Conservation (phyloP, 495 filamentous ascomycete genomes). For the Trichoderma asperelloides region DNA sequence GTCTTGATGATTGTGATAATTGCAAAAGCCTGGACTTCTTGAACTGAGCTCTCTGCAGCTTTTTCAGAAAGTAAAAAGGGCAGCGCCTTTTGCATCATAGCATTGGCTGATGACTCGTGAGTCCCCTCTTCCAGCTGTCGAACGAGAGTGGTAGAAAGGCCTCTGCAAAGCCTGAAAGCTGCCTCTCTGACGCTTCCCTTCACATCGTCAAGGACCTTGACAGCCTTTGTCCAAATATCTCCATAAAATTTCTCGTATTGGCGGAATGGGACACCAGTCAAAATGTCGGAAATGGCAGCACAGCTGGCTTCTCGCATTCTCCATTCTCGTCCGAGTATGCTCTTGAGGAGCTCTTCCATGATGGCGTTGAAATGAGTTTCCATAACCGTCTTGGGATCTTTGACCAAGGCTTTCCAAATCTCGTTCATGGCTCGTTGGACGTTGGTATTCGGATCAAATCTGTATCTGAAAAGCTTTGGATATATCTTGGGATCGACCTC, state of each 20-base stretch:
- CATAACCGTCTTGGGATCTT: conserved; percentile 64
- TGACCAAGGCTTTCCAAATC: conserved; percentile 90
- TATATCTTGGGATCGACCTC: conserved; percentile 89
- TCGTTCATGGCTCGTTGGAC: conserved; percentile 93
- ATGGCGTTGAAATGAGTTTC: conserved; percentile 74
- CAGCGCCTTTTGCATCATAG: conserved; percentile 73
- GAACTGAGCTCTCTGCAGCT: conserved; percentile 75
- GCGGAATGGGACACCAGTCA: conserved; percentile 63
- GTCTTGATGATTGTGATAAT: conserved; percentile 74
- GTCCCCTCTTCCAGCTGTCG: conserved; percentile 76
- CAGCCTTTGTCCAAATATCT: conserved; percentile 71
- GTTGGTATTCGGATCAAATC: conserved; percentile 88
- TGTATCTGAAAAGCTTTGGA: conserved; percentile 86
- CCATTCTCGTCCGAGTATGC: conserved; percentile 86
- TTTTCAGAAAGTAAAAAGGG: conserved; percentile 86
- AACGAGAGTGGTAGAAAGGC: conserved; percentile 71
- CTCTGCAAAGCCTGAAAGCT: conserved; percentile 71
- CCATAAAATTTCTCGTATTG: conserved; percentile 77
- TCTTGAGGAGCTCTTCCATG: conserved; percentile 74
- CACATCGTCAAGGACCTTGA: conserved; percentile 88
- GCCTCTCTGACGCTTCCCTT: conserved; percentile 80
- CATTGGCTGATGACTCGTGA: conserved; percentile 57
- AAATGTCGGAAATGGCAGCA: conserved; percentile 75
- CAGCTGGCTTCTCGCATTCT: conserved; percentile 85
- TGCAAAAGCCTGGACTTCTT: conserved; percentile 71